Percentiles rank a stretch among this genome's conserved stretches.
phyloP scores from a whole-genome alignment of 2,329 filamentous ascomycete genomes.

The Orbilia oligospora region DNA sequence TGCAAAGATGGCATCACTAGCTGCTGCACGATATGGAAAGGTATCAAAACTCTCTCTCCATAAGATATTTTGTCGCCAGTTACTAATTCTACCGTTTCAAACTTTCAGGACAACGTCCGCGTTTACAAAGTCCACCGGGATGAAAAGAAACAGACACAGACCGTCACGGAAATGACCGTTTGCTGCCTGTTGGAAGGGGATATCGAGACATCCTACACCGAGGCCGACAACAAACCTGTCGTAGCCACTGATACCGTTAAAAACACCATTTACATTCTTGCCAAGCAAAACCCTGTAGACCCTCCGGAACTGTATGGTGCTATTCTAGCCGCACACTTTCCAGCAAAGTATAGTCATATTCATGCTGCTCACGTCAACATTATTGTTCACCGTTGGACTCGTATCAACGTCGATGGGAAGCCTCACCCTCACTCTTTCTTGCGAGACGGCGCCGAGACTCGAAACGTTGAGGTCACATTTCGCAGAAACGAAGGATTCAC shows the following conservation, averaged over 20 bases:
- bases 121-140: slow-evolving; percentile 94
- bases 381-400: slow-evolving; percentile 89
- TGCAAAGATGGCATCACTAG: slow-evolving; percentile 61
- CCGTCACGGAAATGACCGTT: slow-evolving; percentile 94
- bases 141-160: slow-evolving; percentile 81
- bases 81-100: background rate
- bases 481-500: slow-evolving; percentile 78
- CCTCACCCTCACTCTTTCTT: slow-evolving; percentile 96
- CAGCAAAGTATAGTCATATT: slow-evolving; percentile 90
- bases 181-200: slow-evolving; percentile 92
- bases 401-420: slow-evolving; percentile 87
- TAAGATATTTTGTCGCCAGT: background rate
- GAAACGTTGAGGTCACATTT: slow-evolving; percentile 82
- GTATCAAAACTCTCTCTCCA: slow-evolving; percentile 36
- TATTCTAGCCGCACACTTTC: slow-evolving; percentile 88
- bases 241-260: slow-evolving; percentile 99
- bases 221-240: slow-evolving; percentile 92
- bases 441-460: slow-evolving; percentile 88
- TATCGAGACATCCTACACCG: slow-evolving; percentile 86
- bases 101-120: slow-evolving; percentile 89
- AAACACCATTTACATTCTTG: slow-evolving; percentile 95
- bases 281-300: slow-evolving; percentile 91
- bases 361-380: slow-evolving; percentile 85
- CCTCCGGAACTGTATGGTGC: slow-evolving; percentile 93
- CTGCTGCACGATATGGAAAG: slow-evolving; percentile 65